Base-by-base conservation (phyloP, 805 yeast genomes). In the Myxozyma neglecta region DNA sequence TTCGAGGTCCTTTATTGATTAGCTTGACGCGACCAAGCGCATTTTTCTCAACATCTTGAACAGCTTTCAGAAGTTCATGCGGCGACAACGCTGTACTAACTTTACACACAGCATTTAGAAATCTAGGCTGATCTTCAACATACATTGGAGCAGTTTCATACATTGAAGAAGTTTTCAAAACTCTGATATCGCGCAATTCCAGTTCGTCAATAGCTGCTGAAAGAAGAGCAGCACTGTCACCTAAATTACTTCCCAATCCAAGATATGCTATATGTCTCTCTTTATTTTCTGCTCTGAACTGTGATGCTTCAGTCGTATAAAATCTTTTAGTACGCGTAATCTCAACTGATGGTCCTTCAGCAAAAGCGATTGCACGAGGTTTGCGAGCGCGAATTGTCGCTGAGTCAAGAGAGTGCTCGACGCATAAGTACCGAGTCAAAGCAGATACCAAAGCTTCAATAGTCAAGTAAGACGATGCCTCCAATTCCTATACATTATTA, bases 121-220 rank as follows among this genome's bases (percentile, higher is more conserved):
- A 94, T 69, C 85, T 85, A 1, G 84, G 81, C 75, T 94, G 99
- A 59, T 90, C 89, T 40, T 80, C 74, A 65, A 81, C 84, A 73
- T 91, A 94, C 98, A 94, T 93, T 44, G 99, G 98, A 69, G 87
- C 89, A 20, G 97, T 89, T 61, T 87, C 85, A 73, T 90, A 94
- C 57, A 93, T 75, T 0, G 96, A 84, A 0, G 98, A 92, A 0
- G 93, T 83, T 2, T 81, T 77, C 2, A 79, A 61, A 0, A 94
- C 81, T 11, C 73, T 67, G 18, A 89, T 78, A 0, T 76, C 76
- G 1, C 76, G 69, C 16, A 74, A 66, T 9, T 77, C 70, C 14
- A 89, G 75, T 51, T 80, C 76, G 0, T 74, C 73, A 6, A 89
- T 72, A 0, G 97, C 87, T 14, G 67, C 67, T 8, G 73, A 62